Evolutionary conservation across 208 protist species (phyloP), one percentile per base, ranked within the genome.

Genomic region (Wallacemonas collosoma): DNA sequence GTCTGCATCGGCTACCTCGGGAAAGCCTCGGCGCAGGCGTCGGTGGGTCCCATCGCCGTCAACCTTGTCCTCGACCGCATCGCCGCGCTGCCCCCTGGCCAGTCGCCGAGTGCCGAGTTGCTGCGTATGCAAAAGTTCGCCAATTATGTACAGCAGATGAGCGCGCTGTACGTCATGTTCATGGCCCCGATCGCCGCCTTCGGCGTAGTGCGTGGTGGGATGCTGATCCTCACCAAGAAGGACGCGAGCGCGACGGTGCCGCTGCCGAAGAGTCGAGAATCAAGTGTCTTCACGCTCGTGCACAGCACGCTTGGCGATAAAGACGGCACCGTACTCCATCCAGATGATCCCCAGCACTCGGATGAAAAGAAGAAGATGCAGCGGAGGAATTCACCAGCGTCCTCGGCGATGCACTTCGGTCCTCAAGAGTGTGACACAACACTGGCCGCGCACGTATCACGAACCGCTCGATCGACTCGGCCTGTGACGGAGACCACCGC

Each of bases 131-230:
- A 58, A 7, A 55, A 75, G 58, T 91, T 83, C 68, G 90, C 90
- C 5, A 82, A 89, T 67, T 87, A 91, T 50, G 80, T 93, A 12
- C 79, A 92, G 74, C 80, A 88, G 63, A 88, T 93, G 76, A 76
- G 77, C 9, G 87, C 87, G 8, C 78, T 91, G 71, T 95, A 93
- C 71, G 87, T 93, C 15, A 91, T 95, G 86, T 86, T 93, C 72
- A 85, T 91, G 85, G 82, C 90, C 6, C 79, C 81, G 14, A 64
- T 91, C 47, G 86, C 90, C 12, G 89, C 90, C 8, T 36, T 95
- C 2, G 78, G 81, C 17, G 75, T 93, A 38, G 81, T 93, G 64
- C 80, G 76, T 14, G 83, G 80, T 17, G 90, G 90, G 3, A 77
- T 81, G 73, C 36, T 64, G 1, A 50, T 95, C 17, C 71, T 94